phyloP scores from a whole-genome alignment of 202 grass and related monocot species.

The Schoenoplectus tabernaemontani region DNA sequence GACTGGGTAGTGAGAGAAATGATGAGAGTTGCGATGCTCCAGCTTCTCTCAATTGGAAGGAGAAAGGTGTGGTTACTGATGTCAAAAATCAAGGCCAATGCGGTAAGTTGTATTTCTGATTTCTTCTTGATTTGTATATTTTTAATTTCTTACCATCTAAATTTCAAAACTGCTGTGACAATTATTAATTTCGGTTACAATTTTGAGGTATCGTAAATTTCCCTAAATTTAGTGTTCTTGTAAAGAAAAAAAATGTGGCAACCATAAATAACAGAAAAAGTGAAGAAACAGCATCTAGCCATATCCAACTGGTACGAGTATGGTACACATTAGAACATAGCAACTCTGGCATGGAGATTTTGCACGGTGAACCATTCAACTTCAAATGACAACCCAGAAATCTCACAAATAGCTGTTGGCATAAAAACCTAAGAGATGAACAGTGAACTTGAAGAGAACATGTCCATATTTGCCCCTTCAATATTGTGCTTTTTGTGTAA shows the following conservation, averaged over 20 bases:
- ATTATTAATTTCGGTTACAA: not conserved
- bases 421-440: not conserved
- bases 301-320: not conserved
- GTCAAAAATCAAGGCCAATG: conserved; percentile 73
- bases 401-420: not conserved
- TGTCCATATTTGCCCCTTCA: not conserved
- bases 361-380: not conserved
- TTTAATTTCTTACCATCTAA: not conserved
- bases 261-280: not conserved
- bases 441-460: not conserved
- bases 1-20: not conserved
- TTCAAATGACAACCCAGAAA: not conserved
- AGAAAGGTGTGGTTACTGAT: conserved; percentile 41
- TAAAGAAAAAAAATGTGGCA: not conserved
- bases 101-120: conserved; percentile 19
- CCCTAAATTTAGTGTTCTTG: not conserved
- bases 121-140: not conserved
- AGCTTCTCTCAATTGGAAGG: conserved; percentile 38
- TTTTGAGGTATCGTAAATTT: not conserved
- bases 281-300: not conserved
- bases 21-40: conserved; percentile 19
- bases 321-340: not conserved
- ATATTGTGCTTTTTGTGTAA: not conserved
- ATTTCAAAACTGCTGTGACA: not conserved
- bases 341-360: not conserved